Evolutionary conservation across 768 basidiomycete genomes (phyloP), one percentile per base, ranked within the genome.

Genomic region (Psilocybe tampanensis): DNA sequence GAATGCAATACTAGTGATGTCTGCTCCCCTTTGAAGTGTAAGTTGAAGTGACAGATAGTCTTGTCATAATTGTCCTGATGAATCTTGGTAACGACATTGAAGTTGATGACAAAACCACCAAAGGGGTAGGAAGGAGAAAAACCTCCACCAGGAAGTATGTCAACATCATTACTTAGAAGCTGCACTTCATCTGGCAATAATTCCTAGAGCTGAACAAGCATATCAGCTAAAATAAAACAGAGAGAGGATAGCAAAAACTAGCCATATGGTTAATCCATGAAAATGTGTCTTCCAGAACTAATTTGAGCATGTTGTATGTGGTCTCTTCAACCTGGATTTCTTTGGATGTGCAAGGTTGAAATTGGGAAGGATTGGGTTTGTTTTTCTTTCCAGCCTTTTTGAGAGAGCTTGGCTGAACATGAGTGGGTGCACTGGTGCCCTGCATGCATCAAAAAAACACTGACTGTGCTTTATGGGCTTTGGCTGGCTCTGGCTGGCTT

Each of bases 101-200:
- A 24, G 49, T 66, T 66, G 41, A 66, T 3, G 22, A 66, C 62
- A 21, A 58, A 60, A 1, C 62, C 64, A n/a, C 61, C 44, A 24
- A 71, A 72, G 8, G 68, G 66, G 29, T 68, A 64, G 2, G 55
- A 56, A 6, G 65, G 63, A 7, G 63, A 58, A 0, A 42, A 19
- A 4, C 58, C 61, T n/a, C 61, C 54, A 13, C 59, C 26, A 5
- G 69, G 71, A 2, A 69, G 62, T 11, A 26, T 13, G 8, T 69
- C 60, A 0, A 54, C 54, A 34, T 47, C 65, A 3, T 58, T 47
- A 6, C 53, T 49, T 2, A 72, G 59, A 26, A 59, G 32, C 2
- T 60, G 41, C 18, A 51, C 67, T 4, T 59, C 56, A 7, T 61
- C 59, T 1, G 66, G 66, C 13, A 68, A 56, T 42, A 64, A 48